phyloP scores from a whole-genome alignment of 495 filamentous ascomycete genomes.

The Aspergillus saccharolyticus region DNA sequence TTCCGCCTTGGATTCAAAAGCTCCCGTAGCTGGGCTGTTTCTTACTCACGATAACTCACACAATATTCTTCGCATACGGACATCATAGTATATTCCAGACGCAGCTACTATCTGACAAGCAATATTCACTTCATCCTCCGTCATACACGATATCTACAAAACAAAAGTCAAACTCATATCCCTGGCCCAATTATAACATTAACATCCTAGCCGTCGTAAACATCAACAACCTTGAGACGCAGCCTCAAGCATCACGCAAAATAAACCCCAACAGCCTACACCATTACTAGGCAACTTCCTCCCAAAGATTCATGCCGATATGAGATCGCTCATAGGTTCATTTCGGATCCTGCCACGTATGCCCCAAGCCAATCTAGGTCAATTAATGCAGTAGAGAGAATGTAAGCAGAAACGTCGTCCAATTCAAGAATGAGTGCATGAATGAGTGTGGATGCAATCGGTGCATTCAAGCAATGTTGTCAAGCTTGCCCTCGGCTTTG shows the following conservation, averaged over 20 bases:
- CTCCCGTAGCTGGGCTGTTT: too few species aligned
- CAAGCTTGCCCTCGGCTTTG: constrained; percentile 63
- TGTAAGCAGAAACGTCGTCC: constrained; percentile 16
- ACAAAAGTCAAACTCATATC: too few species aligned
- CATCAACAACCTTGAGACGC: constrained; percentile 5
- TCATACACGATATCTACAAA: too few species aligned
- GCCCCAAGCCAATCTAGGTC: constrained; percentile 27
- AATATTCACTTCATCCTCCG: too few species aligned
- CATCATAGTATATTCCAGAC: too few species aligned
- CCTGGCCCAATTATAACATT: constrained; percentile 5
- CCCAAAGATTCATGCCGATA: constrained; percentile 13
- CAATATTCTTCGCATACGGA: too few species aligned
- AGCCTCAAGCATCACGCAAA: constrained; percentile 14
- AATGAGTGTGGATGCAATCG: background rate
- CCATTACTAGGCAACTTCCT: constrained; percentile 13
- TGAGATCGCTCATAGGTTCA: constrained; percentile 20
- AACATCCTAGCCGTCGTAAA: constrained; percentile 7
- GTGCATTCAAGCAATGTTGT: constrained; percentile 24
- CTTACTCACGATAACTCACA: too few species aligned
- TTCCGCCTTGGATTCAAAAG: too few species aligned
- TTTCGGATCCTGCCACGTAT: constrained; percentile 28
- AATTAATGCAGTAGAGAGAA: constrained; percentile 29
- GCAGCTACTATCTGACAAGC: too few species aligned
- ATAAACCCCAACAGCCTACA: constrained; percentile 13
- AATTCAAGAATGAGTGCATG: constrained; percentile 9